Evolutionary conservation across 495 filamentous ascomycete species (phyloP).

Genomic region (Penicillium waksmanii): DNA sequence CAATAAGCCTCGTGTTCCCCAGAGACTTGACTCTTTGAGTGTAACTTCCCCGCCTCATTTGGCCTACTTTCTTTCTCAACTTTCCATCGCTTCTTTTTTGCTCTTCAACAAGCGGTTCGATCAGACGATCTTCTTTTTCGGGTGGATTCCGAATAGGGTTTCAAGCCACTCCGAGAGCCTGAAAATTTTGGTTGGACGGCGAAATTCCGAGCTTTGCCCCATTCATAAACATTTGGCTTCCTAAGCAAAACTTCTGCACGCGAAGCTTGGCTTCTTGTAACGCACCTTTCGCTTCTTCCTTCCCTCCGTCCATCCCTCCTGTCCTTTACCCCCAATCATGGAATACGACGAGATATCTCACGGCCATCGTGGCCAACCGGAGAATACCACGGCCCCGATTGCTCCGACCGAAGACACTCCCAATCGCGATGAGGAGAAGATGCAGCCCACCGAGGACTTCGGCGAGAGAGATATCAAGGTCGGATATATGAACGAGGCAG

Average conservation of each 20-base stretch:
- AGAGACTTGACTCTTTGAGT: neutral
- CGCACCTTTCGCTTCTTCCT: neutral
- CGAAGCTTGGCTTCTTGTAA: neutral
- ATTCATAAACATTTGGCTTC: constrained; percentile 12
- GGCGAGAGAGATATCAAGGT: constrained; percentile 22
- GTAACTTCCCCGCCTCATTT: neutral
- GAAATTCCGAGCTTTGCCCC: constrained; percentile 11
- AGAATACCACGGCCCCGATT: neutral
- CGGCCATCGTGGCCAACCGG: constrained; percentile 6
- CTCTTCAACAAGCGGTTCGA: constrained; percentile 1
- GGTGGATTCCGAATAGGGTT: constrained; percentile 8
- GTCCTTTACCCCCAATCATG: constrained; percentile 2
- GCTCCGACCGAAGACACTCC: neutral
- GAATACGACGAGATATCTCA: constrained; percentile 16
- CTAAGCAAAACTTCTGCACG: constrained; percentile 7
- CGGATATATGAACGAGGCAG: constrained; percentile 29
- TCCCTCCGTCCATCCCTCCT: neutral
- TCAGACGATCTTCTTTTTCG: constrained; percentile 4
- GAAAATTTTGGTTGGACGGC: constrained; percentile 6
- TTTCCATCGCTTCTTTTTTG: neutral
- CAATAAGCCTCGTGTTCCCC: constrained; percentile 5
- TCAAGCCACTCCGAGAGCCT: neutral
- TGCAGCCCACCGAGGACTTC: constrained; percentile 16
- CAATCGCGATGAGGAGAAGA: constrained; percentile 10
- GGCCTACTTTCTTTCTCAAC: neutral